Conservation (phyloP, 352 stramenopile genomes). For the Phytophthora tentaculata region DNA sequence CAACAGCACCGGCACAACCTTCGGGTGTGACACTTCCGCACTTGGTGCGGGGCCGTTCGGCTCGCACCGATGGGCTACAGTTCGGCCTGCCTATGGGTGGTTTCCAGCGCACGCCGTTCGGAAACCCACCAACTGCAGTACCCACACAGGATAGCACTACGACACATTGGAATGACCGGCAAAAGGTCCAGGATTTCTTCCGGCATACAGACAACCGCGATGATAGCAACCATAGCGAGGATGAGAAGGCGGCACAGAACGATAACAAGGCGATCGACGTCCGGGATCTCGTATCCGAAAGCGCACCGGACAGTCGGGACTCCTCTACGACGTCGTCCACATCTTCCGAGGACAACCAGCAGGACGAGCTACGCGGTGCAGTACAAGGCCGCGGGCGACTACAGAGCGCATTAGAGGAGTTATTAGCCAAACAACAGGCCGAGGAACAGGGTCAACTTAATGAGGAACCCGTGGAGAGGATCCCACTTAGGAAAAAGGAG, state of each 20-base stretch:
- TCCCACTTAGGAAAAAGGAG: constrained; percentile 19
- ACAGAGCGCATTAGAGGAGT: constrained; percentile 28
- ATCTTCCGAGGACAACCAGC: constrained; percentile 38
- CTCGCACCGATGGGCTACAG: constrained; percentile 33
- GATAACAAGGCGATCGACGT: constrained; percentile 72
- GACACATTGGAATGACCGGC: constrained; percentile 48
- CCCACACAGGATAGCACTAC: constrained; percentile 12
- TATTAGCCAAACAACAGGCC: constrained; percentile 28
- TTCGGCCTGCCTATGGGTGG: constrained; percentile 37
- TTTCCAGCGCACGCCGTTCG: constrained; percentile 33
- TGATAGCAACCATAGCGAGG: constrained; percentile 7
- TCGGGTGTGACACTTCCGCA: constrained; percentile 27
- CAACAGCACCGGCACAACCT: neutral
- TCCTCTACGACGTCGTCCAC: constrained; percentile 42
- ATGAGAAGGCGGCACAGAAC: constrained; percentile 40
- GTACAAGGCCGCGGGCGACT: constrained; percentile 18
- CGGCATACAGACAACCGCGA: constrained; percentile 37
- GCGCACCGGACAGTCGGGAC: constrained; percentile 21
- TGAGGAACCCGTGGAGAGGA: constrained; percentile 23
- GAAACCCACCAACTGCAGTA: constrained; percentile 16
- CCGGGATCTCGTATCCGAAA: constrained; percentile 51
- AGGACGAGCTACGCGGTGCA: constrained; percentile 15
- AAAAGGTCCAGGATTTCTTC: constrained; percentile 70
- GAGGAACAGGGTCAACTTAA: constrained; percentile 27
- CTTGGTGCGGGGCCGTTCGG: constrained; percentile 20